Base-by-base conservation (phyloP, 164 flowering plant genomes). In the Magnolia officinalis region DNA sequence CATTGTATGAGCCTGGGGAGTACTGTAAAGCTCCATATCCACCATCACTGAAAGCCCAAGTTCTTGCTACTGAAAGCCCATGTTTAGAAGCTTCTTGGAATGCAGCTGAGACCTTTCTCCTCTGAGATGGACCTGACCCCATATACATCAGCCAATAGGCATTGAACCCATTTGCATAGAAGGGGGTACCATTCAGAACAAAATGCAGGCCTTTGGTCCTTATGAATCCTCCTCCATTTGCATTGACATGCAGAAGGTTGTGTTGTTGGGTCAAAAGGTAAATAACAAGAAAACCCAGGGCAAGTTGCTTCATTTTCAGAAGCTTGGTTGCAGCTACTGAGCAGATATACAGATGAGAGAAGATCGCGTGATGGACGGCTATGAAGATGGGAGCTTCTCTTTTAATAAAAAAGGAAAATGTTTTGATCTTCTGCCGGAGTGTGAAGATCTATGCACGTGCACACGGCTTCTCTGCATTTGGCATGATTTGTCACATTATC, bases 41-140 rank as follows among this genome's bases (percentile, higher is more conserved):
- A 65, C 90, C 96, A 83, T 93, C 95, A 74, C 86, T 88, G 82
- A 92, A 94, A 76, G 95, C 98, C 96, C 95, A 94, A 67, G 96
- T 82, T 78, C 98, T 86, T 29, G 86, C 90, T 37, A 92, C 81
- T 2, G 86, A 82, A 59, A 94, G 91, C 61, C 94, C 92, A 80
- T 84, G 82, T 19, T 58, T 71, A 2, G 83, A 67, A 75, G 97
- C 95, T 74, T 90, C 78, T 76, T 85, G 81, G 76, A 94, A 90
- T 1, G 86, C 91, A 67, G 87, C 58, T 0, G 95, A 71, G n/a
- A 90, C 85, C 78, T 88, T 90, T 78, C 70, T 21, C 78, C 89
- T 86, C 80, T 82, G 85, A 29, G 92, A 85, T 37, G 92, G 89
- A 61, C 90, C 87, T 23, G 94, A 83, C 14, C 86, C 97, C 18